Evolutionary conservation across 495 filamentous ascomycete genomes (phyloP).

Genomic region (Lichenothelia convexa): DNA sequence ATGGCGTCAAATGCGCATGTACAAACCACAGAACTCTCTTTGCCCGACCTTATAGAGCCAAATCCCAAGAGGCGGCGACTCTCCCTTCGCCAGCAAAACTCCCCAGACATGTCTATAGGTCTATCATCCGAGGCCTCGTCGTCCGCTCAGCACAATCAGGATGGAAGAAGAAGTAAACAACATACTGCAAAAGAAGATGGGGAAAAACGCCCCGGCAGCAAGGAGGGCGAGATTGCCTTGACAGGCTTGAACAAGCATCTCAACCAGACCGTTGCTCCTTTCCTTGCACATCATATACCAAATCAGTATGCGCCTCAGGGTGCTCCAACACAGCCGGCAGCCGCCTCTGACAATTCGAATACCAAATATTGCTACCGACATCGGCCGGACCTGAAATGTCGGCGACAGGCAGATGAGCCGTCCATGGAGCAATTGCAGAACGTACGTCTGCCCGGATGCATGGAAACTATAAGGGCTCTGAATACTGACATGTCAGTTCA

Average conservation of each 20-base stretch:
- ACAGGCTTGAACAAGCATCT: constrained; percentile 23
- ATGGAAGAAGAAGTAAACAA: constrained; percentile 8
- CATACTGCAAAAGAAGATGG: constrained; percentile 5
- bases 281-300: constrained; percentile 72
- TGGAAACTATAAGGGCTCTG: constrained; percentile 4
- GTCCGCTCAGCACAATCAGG: constrained; percentile 6
- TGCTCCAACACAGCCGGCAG: constrained; percentile 17
- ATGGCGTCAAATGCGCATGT: constrained; percentile 10
- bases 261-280: constrained; percentile 49
- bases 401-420: constrained; percentile 77
- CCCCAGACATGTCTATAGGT: neutral
- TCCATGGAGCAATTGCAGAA: constrained; percentile 88
- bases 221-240: constrained; percentile 9
- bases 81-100: neutral
- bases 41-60: neutral
- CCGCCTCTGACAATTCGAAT: constrained; percentile 36
- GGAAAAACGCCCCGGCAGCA: neutral
- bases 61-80: neutral
- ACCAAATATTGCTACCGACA: constrained; percentile 95
- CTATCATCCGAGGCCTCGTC: neutral
- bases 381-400: constrained; percentile 82
- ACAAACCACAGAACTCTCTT: neutral
- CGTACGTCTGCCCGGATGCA: constrained; percentile 28
- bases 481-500: constrained; percentile 19
- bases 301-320: constrained; percentile 59